Evolutionary conservation across 495 filamentous ascomycete genomes (phyloP), one percentile per base, ranked within the genome.

Genomic region (Penicillium herquei): DNA sequence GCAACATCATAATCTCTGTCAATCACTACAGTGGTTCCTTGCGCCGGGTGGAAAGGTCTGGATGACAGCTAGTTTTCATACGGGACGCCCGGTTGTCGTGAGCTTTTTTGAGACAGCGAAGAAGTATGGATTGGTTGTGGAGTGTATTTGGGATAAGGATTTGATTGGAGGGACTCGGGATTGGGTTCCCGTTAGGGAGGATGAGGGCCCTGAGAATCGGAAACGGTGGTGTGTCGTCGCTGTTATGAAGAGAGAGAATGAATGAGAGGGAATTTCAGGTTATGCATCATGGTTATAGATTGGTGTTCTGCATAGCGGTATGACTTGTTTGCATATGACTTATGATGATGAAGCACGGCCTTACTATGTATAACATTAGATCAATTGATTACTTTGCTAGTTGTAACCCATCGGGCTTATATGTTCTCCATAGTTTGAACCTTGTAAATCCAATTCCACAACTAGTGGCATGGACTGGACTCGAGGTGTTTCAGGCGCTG

Each of bases 51-150:
- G 86, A 0, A 68, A 80, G 34, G 79, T 87, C 8, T 87, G 85
- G 77, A 81, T 87, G 8, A 76, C 92, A 16, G 87, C 85, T 0
- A 89, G 88, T 0, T 93, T 96, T 59, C 92, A 97, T 70, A 96
- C 92, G 0, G 91, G 91, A 0, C 74, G 92, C 42, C 76, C 71
- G 8, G 88, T 87, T 63, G 78, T 96, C 67, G 78, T 77, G 1
- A 71, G 68, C 0, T 96, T 96, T 72, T 94, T 93, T 65, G 81
- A 84, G 39, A 76, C 72, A n/a, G 77, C 81, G 3, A 64, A 66
- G 12, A 70, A 69, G 54, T 75, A 67, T 35, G 91, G 87, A 2
- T 70, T 97, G 52, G 81, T 81, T 60, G 65, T 88, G 21, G 89
- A 92, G 72, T 65, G 66, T 46, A 86, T 95, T 11, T 87, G 81